These are phyloP conservation scores for Cokeromyces recurvatus DNA, from an alignment of 371 early-diverging fungal species.

Conservation along the genomic window DNA sequence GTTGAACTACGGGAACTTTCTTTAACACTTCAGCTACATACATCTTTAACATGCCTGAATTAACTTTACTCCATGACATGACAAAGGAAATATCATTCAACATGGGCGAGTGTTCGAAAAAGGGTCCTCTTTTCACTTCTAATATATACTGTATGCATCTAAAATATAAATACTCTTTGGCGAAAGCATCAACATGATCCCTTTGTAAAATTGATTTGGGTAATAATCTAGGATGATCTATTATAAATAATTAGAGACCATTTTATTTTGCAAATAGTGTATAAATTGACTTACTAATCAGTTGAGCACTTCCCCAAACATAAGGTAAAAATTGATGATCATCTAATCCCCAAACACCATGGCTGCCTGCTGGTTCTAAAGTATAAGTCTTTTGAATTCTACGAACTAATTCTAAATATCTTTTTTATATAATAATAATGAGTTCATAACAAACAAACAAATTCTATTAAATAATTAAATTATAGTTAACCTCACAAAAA, in stretches of 20 bases:
- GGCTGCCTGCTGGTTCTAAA: slow-evolving; percentile 98
- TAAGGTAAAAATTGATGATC: slow-evolving; percentile 98
- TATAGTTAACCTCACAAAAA: slow-evolving; percentile 59
- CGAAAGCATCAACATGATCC: slow-evolving; percentile 64
- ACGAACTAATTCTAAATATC: slow-evolving; percentile 84
- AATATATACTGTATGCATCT: slow-evolving; percentile 82
- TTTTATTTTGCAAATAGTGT: background rate
- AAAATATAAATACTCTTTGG: slow-evolving; percentile 85
- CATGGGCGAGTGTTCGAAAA: slow-evolving; percentile 89
- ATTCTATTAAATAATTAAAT: too few relatives aligned
- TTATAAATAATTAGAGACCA: background rate
- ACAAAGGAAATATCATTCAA: slow-evolving; percentile 91
- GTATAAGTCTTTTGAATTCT: slow-evolving; percentile 84
- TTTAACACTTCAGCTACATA: slow-evolving; percentile 92
- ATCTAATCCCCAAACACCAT: slow-evolving; percentile 99
- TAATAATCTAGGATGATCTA: slow-evolving; percentile 56
- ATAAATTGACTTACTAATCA: slow-evolving; percentile 41
- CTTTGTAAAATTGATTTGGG: slow-evolving; percentile 71
- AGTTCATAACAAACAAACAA: too few relatives aligned
- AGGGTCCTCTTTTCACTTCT: slow-evolving; percentile 62
- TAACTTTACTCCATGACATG: slow-evolving; percentile 86
- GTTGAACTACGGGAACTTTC: slow-evolving; percentile 97
- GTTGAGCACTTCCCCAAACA: slow-evolving; percentile 90
- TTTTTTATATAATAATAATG: slow-evolving; percentile 4
- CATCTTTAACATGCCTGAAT: slow-evolving; percentile 95